Percentiles rank a stretch among this genome's conserved stretches.
phyloP scores from a whole-genome alignment of 805 yeast species.

The Clavispora asparagi region DNA sequence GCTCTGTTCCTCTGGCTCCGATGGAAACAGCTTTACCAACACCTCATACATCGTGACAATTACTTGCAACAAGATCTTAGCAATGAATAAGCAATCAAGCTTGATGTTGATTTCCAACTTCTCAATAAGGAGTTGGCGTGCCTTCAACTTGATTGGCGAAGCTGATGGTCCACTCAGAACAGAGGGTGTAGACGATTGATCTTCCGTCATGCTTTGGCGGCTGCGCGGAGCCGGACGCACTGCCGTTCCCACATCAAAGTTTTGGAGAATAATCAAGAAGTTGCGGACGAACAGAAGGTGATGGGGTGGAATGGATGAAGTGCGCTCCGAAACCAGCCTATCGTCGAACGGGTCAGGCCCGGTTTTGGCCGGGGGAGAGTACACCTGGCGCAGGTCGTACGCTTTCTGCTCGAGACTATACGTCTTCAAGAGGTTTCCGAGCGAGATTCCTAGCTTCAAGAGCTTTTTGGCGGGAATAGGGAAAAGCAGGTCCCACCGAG shows the following conservation, averaged over 20 bases:
- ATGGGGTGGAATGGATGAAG: slow-evolving; percentile 11
- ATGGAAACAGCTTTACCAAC: slow-evolving; percentile 17
- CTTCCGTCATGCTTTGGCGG: background rate
- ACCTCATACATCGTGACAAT: slow-evolving; percentile 23
- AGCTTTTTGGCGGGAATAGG: slow-evolving; percentile 35
- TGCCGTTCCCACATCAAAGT: slow-evolving; percentile 32
- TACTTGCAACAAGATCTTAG: slow-evolving; percentile 29
- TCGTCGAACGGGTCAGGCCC: slow-evolving; percentile 14
- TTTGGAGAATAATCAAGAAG: slow-evolving; percentile 29
- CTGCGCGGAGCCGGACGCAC: background rate
- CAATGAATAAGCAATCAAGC: slow-evolving; percentile 35
- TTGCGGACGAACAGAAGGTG: slow-evolving; percentile 32
- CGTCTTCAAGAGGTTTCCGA: slow-evolving; percentile 36
- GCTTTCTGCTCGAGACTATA: slow-evolving; percentile 30
- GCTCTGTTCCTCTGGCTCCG: slow-evolving; percentile 2
- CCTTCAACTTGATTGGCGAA: slow-evolving; percentile 37
- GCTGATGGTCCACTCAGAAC: slow-evolving; percentile 2
- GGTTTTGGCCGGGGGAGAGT: slow-evolving; percentile 5
- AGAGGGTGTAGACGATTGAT: background rate
- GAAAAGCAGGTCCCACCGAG: slow-evolving; percentile 13
- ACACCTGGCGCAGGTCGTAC: slow-evolving; percentile 20
- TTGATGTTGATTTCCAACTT: slow-evolving; percentile 39
- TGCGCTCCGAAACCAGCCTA: slow-evolving; percentile 1
- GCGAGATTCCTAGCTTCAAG: slow-evolving; percentile 36
- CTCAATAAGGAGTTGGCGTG: slow-evolving; percentile 38